These are phyloP conservation scores for Kodamaea ohmeri DNA, from an alignment of 1,139 yeast species.

Conservation along the genomic window DNA sequence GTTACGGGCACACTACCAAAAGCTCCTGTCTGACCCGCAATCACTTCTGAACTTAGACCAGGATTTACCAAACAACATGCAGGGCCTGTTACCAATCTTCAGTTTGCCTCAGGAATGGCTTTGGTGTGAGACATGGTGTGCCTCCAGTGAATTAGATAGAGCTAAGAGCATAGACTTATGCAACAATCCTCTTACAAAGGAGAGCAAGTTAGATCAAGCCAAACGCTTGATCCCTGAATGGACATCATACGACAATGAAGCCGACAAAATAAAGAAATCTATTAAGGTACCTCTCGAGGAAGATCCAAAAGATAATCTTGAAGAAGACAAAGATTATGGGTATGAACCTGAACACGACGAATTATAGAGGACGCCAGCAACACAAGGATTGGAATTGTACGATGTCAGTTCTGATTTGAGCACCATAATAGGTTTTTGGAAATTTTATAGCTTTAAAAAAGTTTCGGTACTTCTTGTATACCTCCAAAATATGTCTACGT, in stretches of 20 bases:
- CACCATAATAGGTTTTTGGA: not conserved
- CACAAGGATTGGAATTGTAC: too few species aligned
- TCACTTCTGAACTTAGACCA: slow-evolving; percentile 86
- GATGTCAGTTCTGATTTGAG: too few species aligned
- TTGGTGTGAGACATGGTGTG: slow-evolving; percentile 95
- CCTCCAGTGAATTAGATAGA: slow-evolving; percentile 52
- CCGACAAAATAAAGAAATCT: slow-evolving; percentile 3
- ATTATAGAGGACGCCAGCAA: too few species aligned
- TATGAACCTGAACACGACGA: slow-evolving; percentile 16
- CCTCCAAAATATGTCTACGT: too few species aligned
- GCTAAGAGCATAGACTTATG: slow-evolving; percentile 85
- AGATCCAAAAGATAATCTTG: too few species aligned
- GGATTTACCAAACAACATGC: slow-evolving; percentile 87
- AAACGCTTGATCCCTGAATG: slow-evolving; percentile 77
- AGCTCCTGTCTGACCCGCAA: slow-evolving; percentile 70
- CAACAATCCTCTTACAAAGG: slow-evolving; percentile 78
- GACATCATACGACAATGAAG: slow-evolving; percentile 51
- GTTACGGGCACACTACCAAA: slow-evolving; percentile 83
- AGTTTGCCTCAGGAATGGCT: slow-evolving; percentile 82
- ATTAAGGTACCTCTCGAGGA: too few species aligned
- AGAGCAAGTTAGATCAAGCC: slow-evolving; percentile 72
- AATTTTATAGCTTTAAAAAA: not conserved
- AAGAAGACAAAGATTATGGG: not conserved
- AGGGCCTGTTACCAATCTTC: slow-evolving; percentile 59
- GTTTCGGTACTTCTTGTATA: too few species aligned